These are phyloP conservation scores for Nymphaea colorata DNA, from an alignment of 164 flowering plant genomes.

Conservation along the genomic window DNA sequence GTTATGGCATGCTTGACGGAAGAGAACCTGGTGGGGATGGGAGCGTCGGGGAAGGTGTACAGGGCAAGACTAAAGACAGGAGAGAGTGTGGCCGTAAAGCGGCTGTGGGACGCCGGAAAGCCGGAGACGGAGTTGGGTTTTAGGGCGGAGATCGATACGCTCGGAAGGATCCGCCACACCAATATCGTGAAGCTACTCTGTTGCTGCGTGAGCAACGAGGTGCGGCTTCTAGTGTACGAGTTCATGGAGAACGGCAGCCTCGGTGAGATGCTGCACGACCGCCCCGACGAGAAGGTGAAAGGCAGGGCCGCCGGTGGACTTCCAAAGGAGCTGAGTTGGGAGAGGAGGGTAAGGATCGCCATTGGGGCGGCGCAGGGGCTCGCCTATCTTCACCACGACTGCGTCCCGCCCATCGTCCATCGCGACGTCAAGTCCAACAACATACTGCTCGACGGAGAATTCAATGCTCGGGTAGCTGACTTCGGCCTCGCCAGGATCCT, in stretches of 20 bases:
- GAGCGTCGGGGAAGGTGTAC: constrained; percentile 58
- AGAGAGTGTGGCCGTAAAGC: constrained; percentile 53
- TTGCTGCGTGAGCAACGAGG: constrained; percentile 33
- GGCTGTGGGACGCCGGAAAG: constrained; percentile 24
- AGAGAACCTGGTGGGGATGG: constrained; percentile 42
- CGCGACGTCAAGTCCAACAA: constrained; percentile 72
- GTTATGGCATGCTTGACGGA: constrained; percentile 24
- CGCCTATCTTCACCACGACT: constrained; percentile 73
- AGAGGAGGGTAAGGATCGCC: constrained; percentile 34
- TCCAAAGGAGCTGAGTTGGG: constrained; percentile 30
- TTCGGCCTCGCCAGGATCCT: constrained; percentile 66
- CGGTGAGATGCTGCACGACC: constrained; percentile 47
- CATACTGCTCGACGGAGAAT: constrained; percentile 51
- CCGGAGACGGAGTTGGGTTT: constrained; percentile 26
- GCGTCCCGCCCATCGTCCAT: constrained; percentile 62
- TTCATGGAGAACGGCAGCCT: constrained; percentile 75
- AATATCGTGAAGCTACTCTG: constrained; percentile 51
- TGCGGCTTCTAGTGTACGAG: constrained; percentile 49
- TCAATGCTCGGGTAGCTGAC: constrained; percentile 51
- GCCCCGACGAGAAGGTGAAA: constrained; percentile 19
- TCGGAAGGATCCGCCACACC: constrained; percentile 47
- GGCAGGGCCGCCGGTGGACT: constrained; percentile 33
- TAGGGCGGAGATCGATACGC: constrained; percentile 43
- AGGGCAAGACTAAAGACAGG: constrained; percentile 38
- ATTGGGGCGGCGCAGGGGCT: constrained; percentile 63